Evolutionary conservation across 202 grass and related monocot genomes (phyloP).

Genomic region (Setaria viridis): DNA sequence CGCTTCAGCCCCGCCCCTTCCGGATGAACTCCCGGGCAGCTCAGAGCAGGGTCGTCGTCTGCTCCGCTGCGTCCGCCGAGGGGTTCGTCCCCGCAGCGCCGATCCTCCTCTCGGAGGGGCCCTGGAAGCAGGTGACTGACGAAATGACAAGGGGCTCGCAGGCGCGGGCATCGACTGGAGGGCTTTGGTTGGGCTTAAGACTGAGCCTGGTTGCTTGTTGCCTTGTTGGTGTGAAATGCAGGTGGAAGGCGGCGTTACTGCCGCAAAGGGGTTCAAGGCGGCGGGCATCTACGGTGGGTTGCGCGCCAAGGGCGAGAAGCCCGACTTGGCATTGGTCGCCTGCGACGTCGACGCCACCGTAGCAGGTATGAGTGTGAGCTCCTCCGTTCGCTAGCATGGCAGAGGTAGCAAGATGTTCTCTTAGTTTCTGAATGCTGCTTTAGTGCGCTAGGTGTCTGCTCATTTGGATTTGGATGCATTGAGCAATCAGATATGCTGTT

Average conservation of each 20-base stretch:
- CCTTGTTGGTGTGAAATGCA: conserved; percentile 53
- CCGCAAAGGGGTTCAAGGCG: conserved; percentile 90
- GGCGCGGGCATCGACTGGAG: neutral
- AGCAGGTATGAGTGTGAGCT: conserved; percentile 52
- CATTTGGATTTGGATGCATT: neutral
- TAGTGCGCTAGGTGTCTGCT: neutral
- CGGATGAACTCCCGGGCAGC: conserved; percentile 30
- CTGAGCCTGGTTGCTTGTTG: conserved; percentile 39
- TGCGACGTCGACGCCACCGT: conserved; percentile 88
- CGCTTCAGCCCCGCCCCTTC: conserved; percentile 37
- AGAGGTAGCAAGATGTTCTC: conserved; percentile 12
- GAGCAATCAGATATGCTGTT: neutral
- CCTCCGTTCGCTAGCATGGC: conserved; percentile 12
- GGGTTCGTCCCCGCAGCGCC: conserved; percentile 72
- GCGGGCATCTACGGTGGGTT: conserved; percentile 84
- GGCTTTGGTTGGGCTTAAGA: conserved; percentile 29
- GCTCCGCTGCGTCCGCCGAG: conserved; percentile 45
- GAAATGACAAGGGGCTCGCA: neutral
- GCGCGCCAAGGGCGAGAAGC: conserved; percentile 88
- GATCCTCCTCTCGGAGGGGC: conserved; percentile 89
- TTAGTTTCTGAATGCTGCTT: neutral
- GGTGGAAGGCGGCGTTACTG: conserved; percentile 84
- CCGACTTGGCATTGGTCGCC: conserved; percentile 82
- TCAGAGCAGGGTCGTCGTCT: conserved; percentile 45
- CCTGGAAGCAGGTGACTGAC: conserved; percentile 77